phyloP scores from a whole-genome alignment of 1,139 yeast species.

The Yamadazyma siamensis region DNA sequence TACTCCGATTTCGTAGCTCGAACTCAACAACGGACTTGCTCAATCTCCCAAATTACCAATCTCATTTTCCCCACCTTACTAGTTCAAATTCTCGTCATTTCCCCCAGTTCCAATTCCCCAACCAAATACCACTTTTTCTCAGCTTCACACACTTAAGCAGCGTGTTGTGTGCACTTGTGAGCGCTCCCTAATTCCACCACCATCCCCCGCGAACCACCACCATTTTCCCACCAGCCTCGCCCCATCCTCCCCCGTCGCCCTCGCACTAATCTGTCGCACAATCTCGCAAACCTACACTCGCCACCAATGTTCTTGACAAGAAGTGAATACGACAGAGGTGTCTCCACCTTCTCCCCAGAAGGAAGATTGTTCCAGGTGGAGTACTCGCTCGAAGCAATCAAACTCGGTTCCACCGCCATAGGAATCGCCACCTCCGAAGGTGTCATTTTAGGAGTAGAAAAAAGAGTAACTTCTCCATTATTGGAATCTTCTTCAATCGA shows the following conservation, averaged over 20 bases:
- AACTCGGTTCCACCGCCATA: slow-evolving; percentile 94
- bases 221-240: neutral
- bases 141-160: no score
- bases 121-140: no score
- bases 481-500: slow-evolving; percentile 93
- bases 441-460: slow-evolving; percentile 93
- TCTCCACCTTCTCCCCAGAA: slow-evolving; percentile 96
- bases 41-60: no score
- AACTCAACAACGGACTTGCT: no score
- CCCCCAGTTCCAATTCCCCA: no score
- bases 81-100: no score
- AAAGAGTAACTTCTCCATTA: slow-evolving; percentile 89
- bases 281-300: slow-evolving; percentile 1
- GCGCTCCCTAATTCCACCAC: no score
- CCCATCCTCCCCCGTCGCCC: slow-evolving; percentile 1
- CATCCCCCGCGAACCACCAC: neutral
- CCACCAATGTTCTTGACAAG: slow-evolving; percentile 87
- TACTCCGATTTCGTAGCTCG: no score
- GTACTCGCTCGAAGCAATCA: slow-evolving; percentile 95
- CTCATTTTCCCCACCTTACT: no score
- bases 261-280: neutral
- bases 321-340: slow-evolving; percentile 99
- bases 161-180: no score
- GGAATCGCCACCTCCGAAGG: slow-evolving; percentile 98
- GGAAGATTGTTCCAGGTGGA: slow-evolving; percentile 98